Evolutionary conservation across 2,329 filamentous ascomycete species (phyloP).

Genomic region (Alternaria postmessia): DNA sequence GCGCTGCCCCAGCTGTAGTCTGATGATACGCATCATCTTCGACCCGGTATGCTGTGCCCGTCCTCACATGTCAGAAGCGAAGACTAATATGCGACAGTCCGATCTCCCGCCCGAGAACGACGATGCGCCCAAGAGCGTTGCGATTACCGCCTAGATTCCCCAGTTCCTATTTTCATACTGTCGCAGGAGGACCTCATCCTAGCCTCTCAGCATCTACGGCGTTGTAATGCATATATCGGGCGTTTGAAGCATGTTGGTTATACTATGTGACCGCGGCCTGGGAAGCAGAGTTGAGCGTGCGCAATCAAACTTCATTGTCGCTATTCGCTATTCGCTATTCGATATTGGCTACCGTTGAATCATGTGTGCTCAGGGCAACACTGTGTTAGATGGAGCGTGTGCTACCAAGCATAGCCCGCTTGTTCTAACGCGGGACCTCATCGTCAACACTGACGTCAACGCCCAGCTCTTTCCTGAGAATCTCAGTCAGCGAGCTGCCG

Average conservation of each 20-base stretch:
- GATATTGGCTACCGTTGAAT: conserved; percentile 8
- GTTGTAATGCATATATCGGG: conserved; percentile 25
- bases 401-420: conserved; percentile 1
- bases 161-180: not conserved
- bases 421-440: conserved; percentile 38
- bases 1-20: conserved; percentile 95
- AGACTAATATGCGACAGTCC: conserved; percentile 30
- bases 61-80: not conserved
- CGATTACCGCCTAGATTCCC: conserved; percentile 37
- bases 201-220: conserved; percentile 8
- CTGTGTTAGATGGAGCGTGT: not conserved
- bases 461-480: conserved; percentile 79
- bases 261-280: conserved; percentile 1
- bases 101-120: conserved; percentile 42
- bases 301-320: not conserved
- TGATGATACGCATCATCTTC: conserved; percentile 96
- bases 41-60: conserved; percentile 71
- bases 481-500: conserved; percentile 74
- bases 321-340: conserved; percentile 8
- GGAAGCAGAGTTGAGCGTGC: not conserved
- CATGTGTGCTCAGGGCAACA: not conserved
- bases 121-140: conserved; percentile 30
- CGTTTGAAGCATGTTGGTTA: conserved; percentile 14
- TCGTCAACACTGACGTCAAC: conserved; percentile 59
- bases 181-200: not conserved